Percentiles rank a stretch among this genome's conserved stretches.
phyloP scores from a whole-genome alignment of 2,329 filamentous ascomycete genomes.

The Rutstroemia sp. region DNA sequence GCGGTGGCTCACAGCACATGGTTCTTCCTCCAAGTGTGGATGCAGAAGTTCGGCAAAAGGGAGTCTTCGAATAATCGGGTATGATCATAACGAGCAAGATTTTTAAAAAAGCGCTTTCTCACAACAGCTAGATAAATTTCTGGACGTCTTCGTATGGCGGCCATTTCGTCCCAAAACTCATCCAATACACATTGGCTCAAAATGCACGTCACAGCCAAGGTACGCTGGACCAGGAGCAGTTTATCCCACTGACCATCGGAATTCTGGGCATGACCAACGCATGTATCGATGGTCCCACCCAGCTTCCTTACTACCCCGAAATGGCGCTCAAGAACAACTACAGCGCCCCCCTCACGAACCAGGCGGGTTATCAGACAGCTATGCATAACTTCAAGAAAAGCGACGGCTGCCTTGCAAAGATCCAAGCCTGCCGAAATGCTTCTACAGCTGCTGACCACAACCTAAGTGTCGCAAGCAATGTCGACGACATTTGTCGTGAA shows the following conservation, averaged over 20 bases:
- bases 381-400: not conserved
- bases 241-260: constrained; percentile 45
- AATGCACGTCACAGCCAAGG: not conserved
- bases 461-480: not conserved
- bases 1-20: not conserved
- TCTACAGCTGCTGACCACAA: not conserved
- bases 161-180: not conserved
- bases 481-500: not conserved
- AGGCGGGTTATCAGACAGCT: not conserved
- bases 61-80: not conserved
- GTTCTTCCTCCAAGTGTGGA: not conserved
- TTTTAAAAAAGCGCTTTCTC: not conserved
- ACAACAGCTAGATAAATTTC: not conserved
- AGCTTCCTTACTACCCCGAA: constrained; percentile 31
- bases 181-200: not conserved
- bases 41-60: not conserved
- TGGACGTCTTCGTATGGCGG: constrained; percentile 1
- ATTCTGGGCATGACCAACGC: constrained; percentile 63
- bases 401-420: not conserved
- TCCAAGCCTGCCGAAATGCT: not conserved
- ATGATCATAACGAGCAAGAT: not conserved
- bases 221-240: constrained; percentile 13
- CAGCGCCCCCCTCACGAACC: not conserved
- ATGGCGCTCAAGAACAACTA: constrained; percentile 14
- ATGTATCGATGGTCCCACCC: constrained; percentile 52